Conservation (phyloP, 108 stramenopile genomes). For the Cyclotella distinguenda region DNA sequence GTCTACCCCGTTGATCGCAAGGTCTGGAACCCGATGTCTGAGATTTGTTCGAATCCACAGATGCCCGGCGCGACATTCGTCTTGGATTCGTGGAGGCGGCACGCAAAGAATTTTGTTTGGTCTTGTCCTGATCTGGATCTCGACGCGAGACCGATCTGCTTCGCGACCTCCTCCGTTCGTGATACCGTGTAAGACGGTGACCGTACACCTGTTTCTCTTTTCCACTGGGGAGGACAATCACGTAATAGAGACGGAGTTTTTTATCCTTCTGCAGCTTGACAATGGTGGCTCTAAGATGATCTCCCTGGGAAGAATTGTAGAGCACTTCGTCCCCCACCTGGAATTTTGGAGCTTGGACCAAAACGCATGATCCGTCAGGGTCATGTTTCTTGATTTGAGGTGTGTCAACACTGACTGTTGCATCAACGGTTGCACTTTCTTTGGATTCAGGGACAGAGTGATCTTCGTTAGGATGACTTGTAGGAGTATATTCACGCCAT, state of each 20-base stretch:
- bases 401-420: too few relatives aligned
- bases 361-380: conserved; percentile 2
- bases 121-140: neutral
- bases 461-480: neutral
- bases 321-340: conserved; percentile 22
- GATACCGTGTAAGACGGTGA: conserved; percentile 28
- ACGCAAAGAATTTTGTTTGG: neutral
- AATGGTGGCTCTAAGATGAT: conserved; percentile 24
- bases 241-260: conserved; percentile 43
- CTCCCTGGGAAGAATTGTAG: conserved; percentile 43
- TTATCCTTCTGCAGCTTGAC: conserved; percentile 36
- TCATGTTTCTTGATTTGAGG: conserved; percentile 14
- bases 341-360: conserved; percentile 11
- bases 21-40: too few relatives aligned
- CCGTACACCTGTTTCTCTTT: conserved; percentile 47
- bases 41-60: conserved; percentile 13
- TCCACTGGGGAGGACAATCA: conserved; percentile 20
- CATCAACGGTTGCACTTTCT: neutral
- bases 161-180: neutral
- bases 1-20: too few relatives aligned
- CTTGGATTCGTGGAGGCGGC: conserved; percentile 1
- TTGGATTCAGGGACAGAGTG: neutral
- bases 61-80: neutral
- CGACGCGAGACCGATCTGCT: neutral
- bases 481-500: too few relatives aligned